A percentile compares a stretch with the other conserved stretches of the same genome.
Conservation (phyloP, 768 basidiomycete genomes). For the Hebeloma cylindrosporum region DNA sequence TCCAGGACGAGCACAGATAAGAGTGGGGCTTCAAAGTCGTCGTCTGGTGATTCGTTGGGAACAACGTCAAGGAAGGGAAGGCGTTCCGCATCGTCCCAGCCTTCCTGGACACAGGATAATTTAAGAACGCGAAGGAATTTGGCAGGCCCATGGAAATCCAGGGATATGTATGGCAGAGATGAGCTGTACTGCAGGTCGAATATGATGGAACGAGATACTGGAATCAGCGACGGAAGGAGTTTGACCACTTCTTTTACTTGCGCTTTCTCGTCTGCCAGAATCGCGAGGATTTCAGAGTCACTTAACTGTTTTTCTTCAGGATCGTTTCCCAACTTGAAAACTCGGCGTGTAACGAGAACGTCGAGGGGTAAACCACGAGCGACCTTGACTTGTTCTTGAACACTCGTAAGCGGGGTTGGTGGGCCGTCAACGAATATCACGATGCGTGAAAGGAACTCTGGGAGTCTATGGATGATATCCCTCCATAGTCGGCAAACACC, state of each 20-base stretch:
- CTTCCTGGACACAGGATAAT: neutral
- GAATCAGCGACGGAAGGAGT: too few relatives aligned
- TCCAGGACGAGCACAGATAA: slow-evolving; percentile 2
- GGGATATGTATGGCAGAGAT: slow-evolving; percentile 1
- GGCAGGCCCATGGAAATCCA: neutral
- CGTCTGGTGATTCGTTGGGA: neutral
- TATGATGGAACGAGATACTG: too few relatives aligned
- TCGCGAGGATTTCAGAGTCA: too few relatives aligned
- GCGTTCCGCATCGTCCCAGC: neutral
- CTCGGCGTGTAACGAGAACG: too few relatives aligned
- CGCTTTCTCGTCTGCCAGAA: too few relatives aligned
- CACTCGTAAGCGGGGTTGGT: too few relatives aligned
- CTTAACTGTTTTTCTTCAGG: too few relatives aligned
- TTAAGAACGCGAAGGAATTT: neutral
- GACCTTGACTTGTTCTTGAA: too few relatives aligned
- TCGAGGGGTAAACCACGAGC: too few relatives aligned
- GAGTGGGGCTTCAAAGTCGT: neutral
- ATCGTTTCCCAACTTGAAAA: too few relatives aligned
- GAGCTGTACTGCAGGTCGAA: too few relatives aligned
- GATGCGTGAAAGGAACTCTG: neutral
- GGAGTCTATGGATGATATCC: neutral
- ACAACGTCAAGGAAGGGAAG: neutral
- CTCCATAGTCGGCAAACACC: slow-evolving; percentile 3
- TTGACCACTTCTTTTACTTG: too few relatives aligned
- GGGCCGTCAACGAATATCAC: slow-evolving; percentile 4